A percentile compares a stretch with the other conserved stretches of the same genome.
phyloP scores from a whole-genome alignment of 1,139 yeast species.

The Pichia sp. region DNA sequence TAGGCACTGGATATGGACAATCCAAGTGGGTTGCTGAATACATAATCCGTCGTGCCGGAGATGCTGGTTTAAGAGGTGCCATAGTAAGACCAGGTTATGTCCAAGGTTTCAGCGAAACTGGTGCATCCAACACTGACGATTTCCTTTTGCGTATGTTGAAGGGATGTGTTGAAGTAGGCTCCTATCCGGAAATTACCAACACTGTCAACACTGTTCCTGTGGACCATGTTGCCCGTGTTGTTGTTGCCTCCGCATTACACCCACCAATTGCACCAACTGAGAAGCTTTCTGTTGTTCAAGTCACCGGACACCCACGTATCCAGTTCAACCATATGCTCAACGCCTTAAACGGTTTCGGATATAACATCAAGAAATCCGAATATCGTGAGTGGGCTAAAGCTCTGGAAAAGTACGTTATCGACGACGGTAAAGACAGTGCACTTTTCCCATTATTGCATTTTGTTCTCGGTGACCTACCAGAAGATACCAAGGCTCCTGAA shows the following conservation, averaged over 20 bases:
- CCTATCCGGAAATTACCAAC: conserved; percentile 79
- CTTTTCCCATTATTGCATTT: conserved; percentile 90
- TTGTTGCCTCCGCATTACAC: conserved; percentile 74
- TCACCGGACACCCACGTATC: conserved; percentile 95
- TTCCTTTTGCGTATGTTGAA: conserved; percentile 90
- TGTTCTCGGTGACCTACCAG: conserved; percentile 87
- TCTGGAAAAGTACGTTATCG: conserved; percentile 73
- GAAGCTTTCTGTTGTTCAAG: conserved; percentile 74
- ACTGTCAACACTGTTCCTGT: conserved; percentile 96
- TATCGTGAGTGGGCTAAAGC: conserved; percentile 76
- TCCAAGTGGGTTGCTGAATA: conserved; percentile 97
- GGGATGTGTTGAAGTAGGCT: conserved; percentile 86
- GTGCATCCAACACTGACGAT: conserved; percentile 93
- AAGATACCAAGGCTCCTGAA: conserved; percentile 91
- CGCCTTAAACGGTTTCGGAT: conserved; percentile 66
- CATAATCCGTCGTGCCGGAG: conserved; percentile 82
- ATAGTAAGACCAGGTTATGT: conserved; percentile 95
- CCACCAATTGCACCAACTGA: conserved; percentile 49
- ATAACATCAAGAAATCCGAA: conserved; percentile 54
- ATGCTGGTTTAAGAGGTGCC: conserved; percentile 79
- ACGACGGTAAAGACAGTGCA: conserved; percentile 68
- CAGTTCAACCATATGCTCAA: conserved; percentile 71
- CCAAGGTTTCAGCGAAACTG: conserved; percentile 78
- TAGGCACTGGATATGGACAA: conserved; percentile 94
- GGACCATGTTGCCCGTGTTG: conserved; percentile 93